phyloP scores from a whole-genome alignment of 2,329 filamentous ascomycete species.

The Cladosporium sp. region DNA sequence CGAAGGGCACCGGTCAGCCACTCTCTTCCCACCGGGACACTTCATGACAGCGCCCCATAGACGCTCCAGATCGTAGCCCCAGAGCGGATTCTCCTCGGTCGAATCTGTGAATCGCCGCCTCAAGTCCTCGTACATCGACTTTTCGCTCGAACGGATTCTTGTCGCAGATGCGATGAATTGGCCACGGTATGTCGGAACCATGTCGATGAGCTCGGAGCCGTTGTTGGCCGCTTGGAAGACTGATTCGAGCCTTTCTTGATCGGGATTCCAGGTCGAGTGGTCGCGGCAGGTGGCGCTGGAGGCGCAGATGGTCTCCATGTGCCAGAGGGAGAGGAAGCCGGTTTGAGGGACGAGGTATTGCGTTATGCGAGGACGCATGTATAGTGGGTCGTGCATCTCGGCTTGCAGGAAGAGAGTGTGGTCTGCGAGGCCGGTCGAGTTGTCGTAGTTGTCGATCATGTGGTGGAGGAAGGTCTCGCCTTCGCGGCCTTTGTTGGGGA shows the following conservation, averaged over 20 bases:
- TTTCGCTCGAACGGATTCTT: slow-evolving; percentile 37
- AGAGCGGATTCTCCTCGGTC: slow-evolving; percentile 30
- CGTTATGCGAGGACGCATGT: slow-evolving; percentile 35
- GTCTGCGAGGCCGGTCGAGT: slow-evolving; percentile 30
- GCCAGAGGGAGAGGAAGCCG: slow-evolving; percentile 44
- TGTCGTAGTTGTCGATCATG: slow-evolving; percentile 40
- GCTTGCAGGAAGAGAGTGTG: slow-evolving; percentile 50
- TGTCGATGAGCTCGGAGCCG: slow-evolving; percentile 12
- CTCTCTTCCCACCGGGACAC: slow-evolving; percentile 24
- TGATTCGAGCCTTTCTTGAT: slow-evolving; percentile 34
- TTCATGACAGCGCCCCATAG: slow-evolving; percentile 36
- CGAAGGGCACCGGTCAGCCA: slow-evolving; percentile 23
- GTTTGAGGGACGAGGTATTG: slow-evolving; percentile 40
- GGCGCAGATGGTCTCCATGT: slow-evolving; percentile 28
- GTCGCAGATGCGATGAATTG: slow-evolving; percentile 45
- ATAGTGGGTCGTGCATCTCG: slow-evolving; percentile 37
- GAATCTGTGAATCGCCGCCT: slow-evolving; percentile 22
- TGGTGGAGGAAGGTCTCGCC: slow-evolving; percentile 46
- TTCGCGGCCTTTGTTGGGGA: slow-evolving; percentile 43
- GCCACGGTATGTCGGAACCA: slow-evolving; percentile 44
- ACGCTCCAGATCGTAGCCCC: slow-evolving; percentile 36
- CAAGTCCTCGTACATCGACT: slow-evolving; percentile 33
- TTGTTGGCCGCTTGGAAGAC: slow-evolving; percentile 29
- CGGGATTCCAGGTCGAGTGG: slow-evolving; percentile 36
- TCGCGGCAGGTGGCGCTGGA: slow-evolving; percentile 39